Evolutionary conservation across 805 yeast species (phyloP).

Genomic region (Schizosaccharomyces octosporus): DNA sequence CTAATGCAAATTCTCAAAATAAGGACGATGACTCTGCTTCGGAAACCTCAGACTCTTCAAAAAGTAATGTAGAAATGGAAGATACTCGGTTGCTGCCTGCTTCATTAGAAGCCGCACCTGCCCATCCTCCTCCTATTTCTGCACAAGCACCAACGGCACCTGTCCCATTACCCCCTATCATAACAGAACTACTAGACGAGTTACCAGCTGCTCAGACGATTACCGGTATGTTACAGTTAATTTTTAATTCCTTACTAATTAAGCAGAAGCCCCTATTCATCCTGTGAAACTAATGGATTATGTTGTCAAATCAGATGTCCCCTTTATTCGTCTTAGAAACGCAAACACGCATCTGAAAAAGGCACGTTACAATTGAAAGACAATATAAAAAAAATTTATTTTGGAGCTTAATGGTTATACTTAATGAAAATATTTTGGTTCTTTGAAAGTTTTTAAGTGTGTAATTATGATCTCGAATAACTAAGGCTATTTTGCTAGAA

Average conservation of each 20-base stretch:
- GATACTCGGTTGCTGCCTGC: conserved; percentile 1
- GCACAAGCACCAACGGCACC: neutral
- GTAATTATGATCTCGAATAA: too few species aligned
- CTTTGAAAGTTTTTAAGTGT: too few species aligned
- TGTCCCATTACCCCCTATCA: neutral
- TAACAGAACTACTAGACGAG: neutral
- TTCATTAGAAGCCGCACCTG: neutral
- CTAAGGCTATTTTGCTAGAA: too few species aligned
- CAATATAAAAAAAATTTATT: neutral
- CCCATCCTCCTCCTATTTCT: neutral
- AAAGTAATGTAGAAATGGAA: conserved; percentile 7
- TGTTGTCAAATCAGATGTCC: neutral
- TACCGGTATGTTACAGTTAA: neutral
- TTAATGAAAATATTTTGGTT: too few species aligned
- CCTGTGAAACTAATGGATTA: neutral
- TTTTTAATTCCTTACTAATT: neutral
- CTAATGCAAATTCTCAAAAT: neutral
- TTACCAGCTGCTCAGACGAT: neutral
- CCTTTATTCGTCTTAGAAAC: neutral
- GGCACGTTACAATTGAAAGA: neutral
- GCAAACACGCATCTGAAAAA: neutral
- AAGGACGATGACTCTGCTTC: neutral
- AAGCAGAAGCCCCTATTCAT: neutral
- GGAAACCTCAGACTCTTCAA: neutral
- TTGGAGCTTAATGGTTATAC: too few species aligned